Evolutionary conservation across 2,329 filamentous ascomycete species (phyloP).

Genomic region (Lojkania enalia): DNA sequence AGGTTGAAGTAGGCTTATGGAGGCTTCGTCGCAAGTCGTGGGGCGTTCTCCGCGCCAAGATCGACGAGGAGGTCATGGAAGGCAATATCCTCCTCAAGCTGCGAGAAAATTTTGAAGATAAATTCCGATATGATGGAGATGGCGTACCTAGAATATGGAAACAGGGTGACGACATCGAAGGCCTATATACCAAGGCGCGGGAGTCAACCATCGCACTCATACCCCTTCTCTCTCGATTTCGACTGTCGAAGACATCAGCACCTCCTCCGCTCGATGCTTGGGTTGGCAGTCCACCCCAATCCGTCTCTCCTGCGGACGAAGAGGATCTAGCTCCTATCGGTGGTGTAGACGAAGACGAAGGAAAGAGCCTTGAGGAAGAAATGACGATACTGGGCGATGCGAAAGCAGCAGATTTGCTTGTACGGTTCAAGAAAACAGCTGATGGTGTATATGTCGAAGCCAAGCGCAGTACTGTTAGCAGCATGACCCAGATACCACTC

Average conservation of each 20-base stretch:
- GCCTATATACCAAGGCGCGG: slow-evolving; percentile 86
- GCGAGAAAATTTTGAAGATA: slow-evolving; percentile 97
- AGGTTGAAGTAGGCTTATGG: slow-evolving; percentile 93
- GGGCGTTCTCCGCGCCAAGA: slow-evolving; percentile 84
- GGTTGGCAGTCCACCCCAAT: slow-evolving; percentile 76
- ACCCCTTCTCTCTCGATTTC: slow-evolving; percentile 84
- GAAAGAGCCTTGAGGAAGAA: slow-evolving; percentile 92
- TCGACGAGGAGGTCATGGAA: slow-evolving; percentile 98
- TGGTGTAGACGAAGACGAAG: slow-evolving; percentile 91
- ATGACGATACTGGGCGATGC: slow-evolving; percentile 91
- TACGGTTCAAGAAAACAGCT: slow-evolving; percentile 97
- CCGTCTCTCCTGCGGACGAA: slow-evolving; percentile 79
- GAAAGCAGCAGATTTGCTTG: slow-evolving; percentile 87
- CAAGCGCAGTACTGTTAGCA: slow-evolving; percentile 93
- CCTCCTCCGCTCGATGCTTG: slow-evolving; percentile 83
- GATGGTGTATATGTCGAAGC: slow-evolving; percentile 98
- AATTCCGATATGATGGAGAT: slow-evolving; percentile 95
- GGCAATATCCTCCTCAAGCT: slow-evolving; percentile 94
- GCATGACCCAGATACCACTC: slow-evolving; percentile 87
- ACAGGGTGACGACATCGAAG: slow-evolving; percentile 95
- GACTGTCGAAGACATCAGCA: slow-evolving; percentile 71
- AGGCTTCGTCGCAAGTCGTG: slow-evolving; percentile 90
- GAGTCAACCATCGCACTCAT: slow-evolving; percentile 92
- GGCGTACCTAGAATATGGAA: slow-evolving; percentile 97
- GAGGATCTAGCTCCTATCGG: slow-evolving; percentile 88